A percentile compares a stretch with the other conserved stretches of the same genome.
Conservation (phyloP, 2,329 filamentous ascomycete genomes). For the Fusarium bulbicola region DNA sequence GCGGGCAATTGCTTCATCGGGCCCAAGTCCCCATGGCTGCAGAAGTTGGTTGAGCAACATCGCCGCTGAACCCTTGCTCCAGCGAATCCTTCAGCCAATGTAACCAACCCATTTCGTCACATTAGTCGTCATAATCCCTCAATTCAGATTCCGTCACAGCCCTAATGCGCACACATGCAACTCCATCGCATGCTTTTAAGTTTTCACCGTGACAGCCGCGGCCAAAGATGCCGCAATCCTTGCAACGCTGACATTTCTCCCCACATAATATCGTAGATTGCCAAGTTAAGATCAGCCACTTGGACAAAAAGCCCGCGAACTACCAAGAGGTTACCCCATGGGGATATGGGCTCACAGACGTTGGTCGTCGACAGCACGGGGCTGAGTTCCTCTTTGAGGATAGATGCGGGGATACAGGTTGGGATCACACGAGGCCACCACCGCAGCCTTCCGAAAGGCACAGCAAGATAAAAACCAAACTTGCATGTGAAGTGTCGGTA, state of each 20-base stretch:
- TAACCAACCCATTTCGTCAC: slow-evolving; percentile 9
- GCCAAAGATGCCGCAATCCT: slow-evolving; percentile 27
- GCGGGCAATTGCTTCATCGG: neutral
- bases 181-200: neutral
- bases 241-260: slow-evolving; percentile 8
- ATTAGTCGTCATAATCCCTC: slow-evolving; percentile 13
- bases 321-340: slow-evolving; percentile 28
- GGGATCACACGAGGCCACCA: slow-evolving; percentile 34
- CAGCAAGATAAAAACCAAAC: neutral
- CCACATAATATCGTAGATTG: slow-evolving; percentile 22
- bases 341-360: slow-evolving; percentile 13
- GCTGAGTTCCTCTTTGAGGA: slow-evolving; percentile 32
- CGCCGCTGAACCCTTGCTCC: neutral
- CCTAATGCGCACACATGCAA: slow-evolving; percentile 17
- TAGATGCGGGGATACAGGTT: slow-evolving; percentile 32
- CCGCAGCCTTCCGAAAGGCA: slow-evolving; percentile 25
- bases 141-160: neutral
- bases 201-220: slow-evolving; percentile 23
- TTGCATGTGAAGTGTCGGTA: slow-evolving; percentile 28
- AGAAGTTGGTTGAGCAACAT: neutral
- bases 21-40: slow-evolving; percentile 2
- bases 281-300: slow-evolving; percentile 22
- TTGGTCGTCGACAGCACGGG: slow-evolving; percentile 17
- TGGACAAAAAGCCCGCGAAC: slow-evolving; percentile 16
- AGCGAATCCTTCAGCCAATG: neutral